phyloP scores from a whole-genome alignment of 192 early-diverging fungal genomes.

The Gonapodya prolifera region DNA sequence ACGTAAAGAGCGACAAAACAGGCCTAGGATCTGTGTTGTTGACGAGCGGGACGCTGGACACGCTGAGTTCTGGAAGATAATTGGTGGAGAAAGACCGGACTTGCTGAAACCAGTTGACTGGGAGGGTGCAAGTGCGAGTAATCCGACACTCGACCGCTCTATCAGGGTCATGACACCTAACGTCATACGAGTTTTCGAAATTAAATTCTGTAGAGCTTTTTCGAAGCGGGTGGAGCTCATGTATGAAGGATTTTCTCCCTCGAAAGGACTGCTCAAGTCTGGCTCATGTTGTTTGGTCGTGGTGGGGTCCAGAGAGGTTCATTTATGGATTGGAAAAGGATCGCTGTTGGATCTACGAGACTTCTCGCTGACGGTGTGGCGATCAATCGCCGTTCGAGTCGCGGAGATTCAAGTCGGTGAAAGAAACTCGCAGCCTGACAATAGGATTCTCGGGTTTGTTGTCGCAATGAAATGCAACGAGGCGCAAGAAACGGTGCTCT shows the following conservation, averaged over 20 bases:
- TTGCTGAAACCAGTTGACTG: slow-evolving; percentile 8
- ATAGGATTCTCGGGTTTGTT: slow-evolving; percentile 4
- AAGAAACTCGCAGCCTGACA: no score
- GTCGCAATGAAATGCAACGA: slow-evolving; percentile 7
- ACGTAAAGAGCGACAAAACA: slow-evolving; percentile 20
- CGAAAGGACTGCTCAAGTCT: slow-evolving; percentile 11
- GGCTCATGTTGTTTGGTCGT: slow-evolving; percentile 11
- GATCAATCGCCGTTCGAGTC: slow-evolving; percentile 2
- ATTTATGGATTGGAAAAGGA: slow-evolving; percentile 18
- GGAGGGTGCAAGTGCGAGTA: not conserved
- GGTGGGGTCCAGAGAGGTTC: slow-evolving; percentile 10
- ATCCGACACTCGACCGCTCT: not conserved
- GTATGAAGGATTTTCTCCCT: slow-evolving; percentile 16
- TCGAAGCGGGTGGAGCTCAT: not conserved
- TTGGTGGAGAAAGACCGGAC: not conserved
- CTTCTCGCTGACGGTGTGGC: slow-evolving; percentile 2
- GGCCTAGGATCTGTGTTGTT: slow-evolving; percentile 17
- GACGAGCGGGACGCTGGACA: slow-evolving; percentile 13
- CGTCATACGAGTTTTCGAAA: slow-evolving; percentile 7
- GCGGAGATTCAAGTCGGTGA: slow-evolving; percentile 1
- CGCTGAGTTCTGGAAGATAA: not conserved
- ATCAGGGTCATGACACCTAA: not conserved
- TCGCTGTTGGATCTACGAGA: slow-evolving; percentile 5
- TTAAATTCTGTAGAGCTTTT: not conserved
- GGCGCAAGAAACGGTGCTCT: slow-evolving; percentile 9